These are phyloP conservation scores for Aspergillus leporis DNA, from an alignment of 495 filamentous ascomycete genomes.

Conservation along the genomic window DNA sequence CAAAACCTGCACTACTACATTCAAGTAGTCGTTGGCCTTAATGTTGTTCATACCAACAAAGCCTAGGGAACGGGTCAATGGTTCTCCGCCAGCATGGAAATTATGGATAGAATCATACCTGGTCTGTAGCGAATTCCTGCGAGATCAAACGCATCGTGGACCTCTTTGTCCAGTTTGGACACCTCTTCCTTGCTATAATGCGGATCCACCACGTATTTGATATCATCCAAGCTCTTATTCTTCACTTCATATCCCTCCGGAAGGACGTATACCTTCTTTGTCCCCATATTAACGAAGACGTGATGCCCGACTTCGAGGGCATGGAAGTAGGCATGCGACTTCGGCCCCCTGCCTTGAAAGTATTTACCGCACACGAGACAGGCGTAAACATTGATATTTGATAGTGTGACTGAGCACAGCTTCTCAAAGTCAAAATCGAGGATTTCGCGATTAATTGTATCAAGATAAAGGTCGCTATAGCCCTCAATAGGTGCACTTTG, in stretches of 20 bases:
- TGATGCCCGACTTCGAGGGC: constrained; percentile 93
- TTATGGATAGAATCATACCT: constrained; percentile 36
- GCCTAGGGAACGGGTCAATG: constrained; percentile 43
- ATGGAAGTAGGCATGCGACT: constrained; percentile 97
- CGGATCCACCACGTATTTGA: constrained; percentile 98
- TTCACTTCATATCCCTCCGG: constrained; percentile 97
- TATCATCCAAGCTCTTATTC: constrained; percentile 94
- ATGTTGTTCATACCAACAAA: constrained; percentile 99
- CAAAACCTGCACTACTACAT: constrained; percentile 91
- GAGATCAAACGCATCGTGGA: constrained; percentile 74
- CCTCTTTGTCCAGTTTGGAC: constrained; percentile 73
- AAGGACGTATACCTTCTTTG: constrained; percentile 91
- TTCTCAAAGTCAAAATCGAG: constrained; percentile 99
- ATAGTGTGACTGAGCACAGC: constrained; percentile 90
- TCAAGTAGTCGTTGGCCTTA: constrained; percentile 98
- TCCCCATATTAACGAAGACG: constrained; percentile 96
- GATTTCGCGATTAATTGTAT: constrained; percentile 86
- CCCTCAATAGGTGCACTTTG: constrained; percentile 81
- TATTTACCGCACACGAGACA: constrained; percentile 98
- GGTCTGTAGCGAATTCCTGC: constrained; percentile 81
- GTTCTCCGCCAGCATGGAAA: background rate
- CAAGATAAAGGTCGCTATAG: constrained; percentile 94
- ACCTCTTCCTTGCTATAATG: constrained; percentile 78
- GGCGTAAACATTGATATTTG: constrained; percentile 98
- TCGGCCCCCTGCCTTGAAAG: constrained; percentile 90